Evolutionary conservation across 495 filamentous ascomycete genomes (phyloP).

Genomic region (Durotheca rogersii): DNA sequence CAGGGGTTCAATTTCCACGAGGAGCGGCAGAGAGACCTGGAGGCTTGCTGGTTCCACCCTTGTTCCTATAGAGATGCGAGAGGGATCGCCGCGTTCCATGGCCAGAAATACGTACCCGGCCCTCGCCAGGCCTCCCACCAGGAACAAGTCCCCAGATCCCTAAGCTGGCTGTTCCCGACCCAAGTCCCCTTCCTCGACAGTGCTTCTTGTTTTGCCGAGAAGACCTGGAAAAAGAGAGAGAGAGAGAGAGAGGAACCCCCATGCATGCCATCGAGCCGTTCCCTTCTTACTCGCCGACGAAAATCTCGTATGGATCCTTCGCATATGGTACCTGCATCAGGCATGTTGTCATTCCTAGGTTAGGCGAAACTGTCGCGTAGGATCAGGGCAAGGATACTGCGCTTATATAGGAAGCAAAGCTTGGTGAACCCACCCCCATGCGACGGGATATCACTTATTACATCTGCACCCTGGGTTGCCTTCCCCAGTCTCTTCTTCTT

Average conservation of each 20-base stretch:
- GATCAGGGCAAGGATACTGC: slow-evolving; percentile 19
- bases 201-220: slow-evolving; percentile 8
- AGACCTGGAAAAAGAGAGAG: slow-evolving; percentile 8
- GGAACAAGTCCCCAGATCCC: slow-evolving; percentile 3
- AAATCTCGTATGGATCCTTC: slow-evolving; percentile 27
- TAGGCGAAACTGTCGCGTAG: slow-evolving; percentile 21
- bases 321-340: slow-evolving; percentile 27
- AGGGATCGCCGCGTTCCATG: slow-evolving; percentile 28
- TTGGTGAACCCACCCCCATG: slow-evolving; percentile 27
- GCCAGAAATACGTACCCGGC: slow-evolving; percentile 25
- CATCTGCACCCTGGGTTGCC: slow-evolving; percentile 29
- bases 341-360: slow-evolving; percentile 23
- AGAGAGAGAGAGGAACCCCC: slow-evolving; percentile 11
- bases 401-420: no score
- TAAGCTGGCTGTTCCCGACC: slow-evolving; percentile 14
- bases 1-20: slow-evolving; percentile 27
- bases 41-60: slow-evolving; percentile 10
- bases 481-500: slow-evolving; percentile 26
- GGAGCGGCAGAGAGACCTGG: slow-evolving; percentile 19
- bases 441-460: slow-evolving; percentile 26
- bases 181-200: slow-evolving; percentile 1
- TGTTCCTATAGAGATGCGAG: slow-evolving; percentile 26
- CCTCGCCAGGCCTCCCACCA: slow-evolving; percentile 22
- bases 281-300: neutral
- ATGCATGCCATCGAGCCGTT: no score